Evolutionary conservation across 768 basidiomycete genomes (phyloP).

Genomic region (Boletus reticulatus): DNA sequence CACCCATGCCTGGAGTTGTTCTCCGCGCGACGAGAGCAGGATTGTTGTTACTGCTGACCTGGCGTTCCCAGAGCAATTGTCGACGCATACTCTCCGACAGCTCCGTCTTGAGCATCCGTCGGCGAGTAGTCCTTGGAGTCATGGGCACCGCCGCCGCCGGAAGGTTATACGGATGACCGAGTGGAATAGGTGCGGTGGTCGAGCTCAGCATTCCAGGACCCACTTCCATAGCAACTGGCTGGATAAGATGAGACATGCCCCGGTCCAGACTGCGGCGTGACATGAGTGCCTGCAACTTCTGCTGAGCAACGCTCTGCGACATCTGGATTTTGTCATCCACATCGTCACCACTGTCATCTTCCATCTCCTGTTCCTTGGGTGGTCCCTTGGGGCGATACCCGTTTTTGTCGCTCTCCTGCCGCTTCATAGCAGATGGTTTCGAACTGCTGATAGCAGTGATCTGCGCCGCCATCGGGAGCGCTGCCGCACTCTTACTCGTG

Average conservation of each 20-base stretch:
- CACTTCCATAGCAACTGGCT: conserved; percentile 12
- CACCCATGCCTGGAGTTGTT: conserved; percentile 26
- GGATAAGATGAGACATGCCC: conserved; percentile 20
- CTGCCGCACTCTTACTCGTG: conserved; percentile 56
- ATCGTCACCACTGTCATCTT: conserved; percentile 57
- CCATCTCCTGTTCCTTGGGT: conserved; percentile 64
- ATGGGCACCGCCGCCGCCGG: conserved; percentile 64
- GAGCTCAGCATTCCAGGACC: conserved; percentile 26
- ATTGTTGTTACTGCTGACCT: conserved; percentile 53
- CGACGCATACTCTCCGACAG: conserved; percentile 80
- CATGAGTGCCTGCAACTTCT: conserved; percentile 58
- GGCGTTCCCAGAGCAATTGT: conserved; percentile 79
- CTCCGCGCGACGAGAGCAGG: conserved; percentile 37
- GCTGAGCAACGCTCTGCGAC: conserved; percentile 67
- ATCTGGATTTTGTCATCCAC: conserved; percentile 51
- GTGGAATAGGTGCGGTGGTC: conserved; percentile 52
- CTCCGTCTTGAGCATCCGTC: conserved; percentile 82
- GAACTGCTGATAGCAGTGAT: conserved; percentile 39
- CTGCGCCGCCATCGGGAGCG: conserved; percentile 54
- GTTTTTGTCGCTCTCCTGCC: conserved; percentile 28
- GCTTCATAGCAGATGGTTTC: conserved; percentile 24
- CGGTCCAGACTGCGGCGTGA: conserved; percentile 41
- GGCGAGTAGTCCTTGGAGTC: conserved; percentile 82
- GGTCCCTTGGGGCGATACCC: conserved; percentile 65
- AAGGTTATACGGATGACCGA: conserved; percentile 70